Conservation (phyloP, 495 filamentous ascomycete genomes). For the Xanthoparmelia taractica region DNA sequence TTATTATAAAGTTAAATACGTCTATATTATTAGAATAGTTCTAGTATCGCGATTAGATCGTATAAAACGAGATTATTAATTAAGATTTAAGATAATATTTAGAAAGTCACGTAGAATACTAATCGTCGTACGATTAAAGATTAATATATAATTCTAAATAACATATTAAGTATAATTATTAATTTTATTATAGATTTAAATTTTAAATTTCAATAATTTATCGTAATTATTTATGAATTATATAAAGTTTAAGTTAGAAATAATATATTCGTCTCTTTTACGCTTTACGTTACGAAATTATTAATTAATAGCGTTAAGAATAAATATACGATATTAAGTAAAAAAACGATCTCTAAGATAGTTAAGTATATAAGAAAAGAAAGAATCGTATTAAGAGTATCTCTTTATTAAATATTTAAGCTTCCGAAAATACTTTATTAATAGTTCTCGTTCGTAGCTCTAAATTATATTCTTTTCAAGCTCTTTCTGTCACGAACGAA, state of each 20-base stretch:
- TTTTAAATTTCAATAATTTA: neutral
- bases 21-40: too few species aligned
- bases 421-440: constrained; percentile 1
- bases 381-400: neutral
- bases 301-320: neutral
- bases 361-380: neutral
- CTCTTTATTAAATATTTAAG: neutral
- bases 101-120: too few species aligned
- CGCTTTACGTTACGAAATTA: neutral
- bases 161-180: neutral
- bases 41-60: too few species aligned
- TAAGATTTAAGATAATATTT: too few species aligned
- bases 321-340: neutral
- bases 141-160: too few species aligned
- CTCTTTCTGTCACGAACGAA: too few species aligned
- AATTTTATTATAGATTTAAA: neutral
- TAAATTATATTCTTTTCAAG: neutral
- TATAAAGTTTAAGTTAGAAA: neutral
- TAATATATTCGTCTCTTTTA: neutral
- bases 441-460: neutral
- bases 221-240: neutral
- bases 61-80: too few species aligned
- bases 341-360: neutral
- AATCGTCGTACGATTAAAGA: too few species aligned
- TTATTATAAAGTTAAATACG: too few species aligned